These are phyloP conservation scores for Candida coquimbonensis DNA, from an alignment of 805 yeast genomes.

Conservation along the genomic window DNA sequence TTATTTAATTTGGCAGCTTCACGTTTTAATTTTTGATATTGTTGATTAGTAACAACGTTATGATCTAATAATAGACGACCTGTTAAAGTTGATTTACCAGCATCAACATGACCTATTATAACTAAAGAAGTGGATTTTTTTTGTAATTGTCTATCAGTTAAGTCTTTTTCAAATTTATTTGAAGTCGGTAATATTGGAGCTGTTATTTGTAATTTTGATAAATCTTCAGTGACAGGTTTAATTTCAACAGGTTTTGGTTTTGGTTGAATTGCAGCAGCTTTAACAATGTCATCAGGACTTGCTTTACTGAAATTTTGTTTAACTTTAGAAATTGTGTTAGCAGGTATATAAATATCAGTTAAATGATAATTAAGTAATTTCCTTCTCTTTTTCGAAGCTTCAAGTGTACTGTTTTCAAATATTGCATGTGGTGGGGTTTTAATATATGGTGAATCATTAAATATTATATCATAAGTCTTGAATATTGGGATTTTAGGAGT, in stretches of 20 bases:
- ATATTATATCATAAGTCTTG: constrained; percentile 2
- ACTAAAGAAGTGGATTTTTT: constrained; percentile 97
- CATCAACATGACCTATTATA: constrained; percentile 99
- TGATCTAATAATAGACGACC: constrained; percentile 97
- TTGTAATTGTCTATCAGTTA: constrained; percentile 31
- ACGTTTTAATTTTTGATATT: constrained; percentile 90
- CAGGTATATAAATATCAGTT: constrained; percentile 28
- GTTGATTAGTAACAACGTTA: constrained; percentile 96
- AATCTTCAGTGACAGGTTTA: constrained; percentile 17
- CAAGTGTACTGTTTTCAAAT: neutral
- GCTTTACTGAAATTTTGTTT: constrained; percentile 54
- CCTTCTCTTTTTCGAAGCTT: constrained; percentile 7
- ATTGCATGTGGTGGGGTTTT: constrained; percentile 1
- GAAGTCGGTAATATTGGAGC: constrained; percentile 18
- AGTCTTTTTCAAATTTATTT: constrained; percentile 23
- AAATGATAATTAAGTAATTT: constrained; percentile 22
- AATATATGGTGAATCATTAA: constrained; percentile 6
- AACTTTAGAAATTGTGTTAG: constrained; percentile 33
- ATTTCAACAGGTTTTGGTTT: constrained; percentile 8
- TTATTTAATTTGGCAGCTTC: constrained; percentile 97
- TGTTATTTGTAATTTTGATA: constrained; percentile 11
- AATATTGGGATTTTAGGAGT: neutral
- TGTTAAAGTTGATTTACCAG: constrained; percentile 96
- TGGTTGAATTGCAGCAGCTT: neutral
- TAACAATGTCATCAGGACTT: constrained; percentile 68